Base-by-base conservation (phyloP, 306 rosid species). In the Lathyrus sativus region DNA sequence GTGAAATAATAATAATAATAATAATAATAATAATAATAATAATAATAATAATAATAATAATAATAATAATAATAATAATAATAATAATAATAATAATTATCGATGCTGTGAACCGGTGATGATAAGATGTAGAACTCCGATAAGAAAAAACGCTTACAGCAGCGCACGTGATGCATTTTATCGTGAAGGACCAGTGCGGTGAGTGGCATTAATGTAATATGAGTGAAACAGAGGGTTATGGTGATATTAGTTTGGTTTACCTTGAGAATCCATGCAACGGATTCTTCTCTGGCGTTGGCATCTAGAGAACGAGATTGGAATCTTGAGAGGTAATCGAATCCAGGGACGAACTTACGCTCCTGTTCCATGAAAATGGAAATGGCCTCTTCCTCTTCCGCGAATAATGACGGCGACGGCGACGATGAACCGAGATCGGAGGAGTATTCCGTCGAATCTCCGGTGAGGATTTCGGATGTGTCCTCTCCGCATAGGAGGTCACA, bases 191-290 rank as follows among this genome's bases (percentile, higher is more conserved):
- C 39, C 3, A 17, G 76, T 76, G 62, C 39, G 48, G 62, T 46
- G 3, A 35, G 80, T 77, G 84, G 82, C 80, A 77, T 41, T 56
- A 55, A 33, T 28, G 87, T 86, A 83, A 81, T 65, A 81, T 55
- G 13, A 11, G 11, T 17, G 2, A 38, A 53, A 81, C 42, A 11
- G 15, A n/a, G 68, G 26, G 78, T 70, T 57, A 48, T 35, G 74
- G 6, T 19, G 65, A 62, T 45, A 48, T 3, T 59, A n/a, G 9
- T 39, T 9, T 5, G 1, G 2, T 7, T 63, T 84, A 93, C 98
- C 98, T 90, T 93, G 68, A 93, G 95, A 90, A 95, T 90, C 99
- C 99, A 95, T 80, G 95, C 95, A 81, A 95, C 85, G 3, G 97
- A 85, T 53, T 87, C 85, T 53, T 84, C 82, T 77, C 99, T 83